Evolutionary conservation across 805 yeast species (phyloP).

Genomic region (Yarrowia deformans): DNA sequence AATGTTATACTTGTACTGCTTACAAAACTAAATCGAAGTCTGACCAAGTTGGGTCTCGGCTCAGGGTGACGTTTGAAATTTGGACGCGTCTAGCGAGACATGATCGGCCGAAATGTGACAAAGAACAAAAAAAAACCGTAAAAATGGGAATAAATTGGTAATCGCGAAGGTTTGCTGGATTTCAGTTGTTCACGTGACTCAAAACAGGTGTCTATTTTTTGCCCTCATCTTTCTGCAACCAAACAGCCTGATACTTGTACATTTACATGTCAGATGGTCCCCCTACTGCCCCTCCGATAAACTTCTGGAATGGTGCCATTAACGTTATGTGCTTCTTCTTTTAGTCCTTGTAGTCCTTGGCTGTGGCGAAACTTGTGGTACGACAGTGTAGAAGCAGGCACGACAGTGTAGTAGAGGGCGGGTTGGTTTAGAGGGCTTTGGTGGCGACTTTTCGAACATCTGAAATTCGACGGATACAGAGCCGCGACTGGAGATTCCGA

Average conservation of each 20-base stretch:
- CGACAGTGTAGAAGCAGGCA: conserved; percentile 16
- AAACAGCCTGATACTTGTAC: too few relatives aligned
- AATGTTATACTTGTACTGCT: neutral
- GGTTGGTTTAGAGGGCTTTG: too few relatives aligned
- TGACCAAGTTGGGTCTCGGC: conserved; percentile 2
- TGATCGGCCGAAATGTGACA: neutral
- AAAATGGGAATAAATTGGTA: neutral
- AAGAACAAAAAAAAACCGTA: neutral
- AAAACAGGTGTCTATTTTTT: too few relatives aligned
- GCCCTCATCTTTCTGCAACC: too few relatives aligned
- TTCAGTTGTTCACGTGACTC: neutral
- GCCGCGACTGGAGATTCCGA: too few relatives aligned
- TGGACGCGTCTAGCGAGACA: conserved; percentile 2
- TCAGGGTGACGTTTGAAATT: neutral
- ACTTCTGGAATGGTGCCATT: conserved; percentile 19
- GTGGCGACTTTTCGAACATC: too few relatives aligned
- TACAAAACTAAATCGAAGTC: too few relatives aligned
- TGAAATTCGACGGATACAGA: too few relatives aligned
- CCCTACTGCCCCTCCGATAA: neutral
- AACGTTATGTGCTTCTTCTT: neutral
- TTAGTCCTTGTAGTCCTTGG: neutral
- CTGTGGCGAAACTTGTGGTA: conserved; percentile 34
- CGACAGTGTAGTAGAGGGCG: neutral
- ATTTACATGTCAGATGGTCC: neutral
- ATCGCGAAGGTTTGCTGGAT: too few relatives aligned